Evolutionary conservation across 2,329 filamentous ascomycete species (phyloP), one percentile per base, ranked within the genome.

Genomic region (Verticillium nubilum): DNA sequence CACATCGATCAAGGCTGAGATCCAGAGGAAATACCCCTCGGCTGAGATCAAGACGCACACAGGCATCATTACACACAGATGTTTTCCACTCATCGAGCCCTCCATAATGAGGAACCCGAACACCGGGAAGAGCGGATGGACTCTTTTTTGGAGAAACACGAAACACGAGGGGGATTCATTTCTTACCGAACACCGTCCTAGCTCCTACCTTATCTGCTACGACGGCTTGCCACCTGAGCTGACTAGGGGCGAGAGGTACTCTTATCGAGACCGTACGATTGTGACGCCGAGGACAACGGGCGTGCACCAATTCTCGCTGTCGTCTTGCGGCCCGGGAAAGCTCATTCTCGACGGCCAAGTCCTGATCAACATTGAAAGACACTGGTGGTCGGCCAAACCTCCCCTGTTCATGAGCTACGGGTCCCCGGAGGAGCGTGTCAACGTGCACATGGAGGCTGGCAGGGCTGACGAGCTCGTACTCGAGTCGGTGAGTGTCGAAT

Each of bases 351-450:
- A 76, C 50, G 70, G 67, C 1, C 58, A 70, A 27, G 63, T 74
- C 3, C 60, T 70, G 0, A 69, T 76, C 2, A 63, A 72, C 13
- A 70, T 70, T 19, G 69, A 69, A 5, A 67, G 62, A n/a, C 72
- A 74, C 53, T 59, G 58, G 58, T 56, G 54, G 54, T 59, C 58
- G 1, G 54, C 58, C 7, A 60, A 60, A 35, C 55, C 68, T 6
- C 64, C 68, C 56, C 67, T 70, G 58, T 76, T 76, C 57, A 72
- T 78, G 59, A 68, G 71, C 6, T 68, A 70, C 19, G 70, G 71
- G 1, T 73, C 72, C 12, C 67, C 63, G 9, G 71, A 76, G 59
- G 70, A 72, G 54, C 66, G 64, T 9, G 67, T 66, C 9, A 54
- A 57, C 12, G 59, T 63, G 58, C 15, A 63, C 4, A 54, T 74